phyloP scores from a whole-genome alignment of 1,284 basidiomycete genomes.

The Fomitiporia mediterranea region DNA sequence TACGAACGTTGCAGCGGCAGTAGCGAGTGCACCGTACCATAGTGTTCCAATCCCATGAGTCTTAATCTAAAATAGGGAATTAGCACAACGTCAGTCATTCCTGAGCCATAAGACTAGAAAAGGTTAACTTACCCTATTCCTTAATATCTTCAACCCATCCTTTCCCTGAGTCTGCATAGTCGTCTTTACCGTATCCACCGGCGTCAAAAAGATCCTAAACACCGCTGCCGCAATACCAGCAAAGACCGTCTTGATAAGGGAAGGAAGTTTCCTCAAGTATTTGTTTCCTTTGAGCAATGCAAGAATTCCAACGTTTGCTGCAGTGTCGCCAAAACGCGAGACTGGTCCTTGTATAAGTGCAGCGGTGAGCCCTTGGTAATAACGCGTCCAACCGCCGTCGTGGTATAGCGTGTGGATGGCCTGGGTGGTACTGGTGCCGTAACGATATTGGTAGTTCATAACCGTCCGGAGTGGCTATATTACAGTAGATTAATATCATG shows the following conservation, averaged over 20 bases:
- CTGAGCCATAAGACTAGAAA: no score
- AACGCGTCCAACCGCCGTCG: slow-evolving; percentile 77
- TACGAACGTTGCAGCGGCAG: slow-evolving; percentile 88
- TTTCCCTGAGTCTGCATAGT: slow-evolving; percentile 86
- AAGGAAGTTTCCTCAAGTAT: slow-evolving; percentile 59
- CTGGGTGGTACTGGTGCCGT: slow-evolving; percentile 66
- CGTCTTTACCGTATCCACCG: slow-evolving; percentile 88
- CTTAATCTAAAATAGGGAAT: slow-evolving; percentile 44
- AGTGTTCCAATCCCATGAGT: slow-evolving; percentile 71
- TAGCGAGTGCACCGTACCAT: slow-evolving; percentile 86
- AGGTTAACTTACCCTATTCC: slow-evolving; percentile 49
- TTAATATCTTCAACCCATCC: slow-evolving; percentile 59
- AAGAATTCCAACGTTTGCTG: slow-evolving; percentile 77
- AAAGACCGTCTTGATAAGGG: slow-evolving; percentile 64
- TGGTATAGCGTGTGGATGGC: slow-evolving; percentile 64
- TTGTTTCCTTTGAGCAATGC: slow-evolving; percentile 69
- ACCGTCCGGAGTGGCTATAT: slow-evolving; percentile 69
- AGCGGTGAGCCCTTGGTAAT: slow-evolving; percentile 78
- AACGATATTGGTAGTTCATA: slow-evolving; percentile 91
- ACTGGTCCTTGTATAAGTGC: slow-evolving; percentile 79
- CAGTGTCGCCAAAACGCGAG: slow-evolving; percentile 85
- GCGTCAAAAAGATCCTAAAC: slow-evolving; percentile 82
- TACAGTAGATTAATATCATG: no score
- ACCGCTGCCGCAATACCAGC: slow-evolving; percentile 66
- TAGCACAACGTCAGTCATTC: background rate